Evolutionary conservation across 495 filamentous ascomycete genomes (phyloP).

Genomic region (Trichoderma erinaceum): DNA sequence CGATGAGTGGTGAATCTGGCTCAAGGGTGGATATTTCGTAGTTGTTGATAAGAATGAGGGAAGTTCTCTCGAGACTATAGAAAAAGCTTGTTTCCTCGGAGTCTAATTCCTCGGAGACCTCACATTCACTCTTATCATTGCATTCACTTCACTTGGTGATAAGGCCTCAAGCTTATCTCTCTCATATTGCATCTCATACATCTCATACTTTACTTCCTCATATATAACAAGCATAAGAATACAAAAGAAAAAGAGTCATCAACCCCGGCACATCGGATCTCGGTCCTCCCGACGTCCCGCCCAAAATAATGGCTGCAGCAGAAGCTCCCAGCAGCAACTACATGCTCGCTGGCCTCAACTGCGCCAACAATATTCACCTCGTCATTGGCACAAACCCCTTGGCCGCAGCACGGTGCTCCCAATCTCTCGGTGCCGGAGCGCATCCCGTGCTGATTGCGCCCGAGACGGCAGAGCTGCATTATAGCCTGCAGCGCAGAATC

Average conservation of each 20-base stretch:
- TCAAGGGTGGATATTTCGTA: background rate
- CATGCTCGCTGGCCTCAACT: conserved; percentile 73
- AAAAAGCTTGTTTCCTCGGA: no score
- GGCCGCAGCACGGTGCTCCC: conserved; percentile 72
- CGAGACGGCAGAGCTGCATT: conserved; percentile 57
- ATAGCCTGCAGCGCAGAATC: conserved; percentile 65
- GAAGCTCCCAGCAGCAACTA: conserved; percentile 30
- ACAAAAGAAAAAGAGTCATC: no score
- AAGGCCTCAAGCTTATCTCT: no score
- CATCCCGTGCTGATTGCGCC: conserved; percentile 78
- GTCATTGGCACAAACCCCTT: conserved; percentile 82
- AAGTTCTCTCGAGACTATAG: no score
- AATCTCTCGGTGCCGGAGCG: conserved; percentile 81
- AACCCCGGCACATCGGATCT: conserved; percentile 1
- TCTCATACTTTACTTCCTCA: no score
- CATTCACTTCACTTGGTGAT: no score
- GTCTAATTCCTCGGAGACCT: no score
- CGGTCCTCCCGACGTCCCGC: conserved; percentile 9
- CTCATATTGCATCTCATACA: no score
- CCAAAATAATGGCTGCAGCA: background rate
- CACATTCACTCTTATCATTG: no score
- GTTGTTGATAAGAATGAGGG: background rate
- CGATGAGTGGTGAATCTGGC: background rate
- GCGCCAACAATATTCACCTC: conserved; percentile 71
- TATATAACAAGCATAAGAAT: no score